Conservation (phyloP, 257 asterid species). For the Nicotiana obtusifolia region DNA sequence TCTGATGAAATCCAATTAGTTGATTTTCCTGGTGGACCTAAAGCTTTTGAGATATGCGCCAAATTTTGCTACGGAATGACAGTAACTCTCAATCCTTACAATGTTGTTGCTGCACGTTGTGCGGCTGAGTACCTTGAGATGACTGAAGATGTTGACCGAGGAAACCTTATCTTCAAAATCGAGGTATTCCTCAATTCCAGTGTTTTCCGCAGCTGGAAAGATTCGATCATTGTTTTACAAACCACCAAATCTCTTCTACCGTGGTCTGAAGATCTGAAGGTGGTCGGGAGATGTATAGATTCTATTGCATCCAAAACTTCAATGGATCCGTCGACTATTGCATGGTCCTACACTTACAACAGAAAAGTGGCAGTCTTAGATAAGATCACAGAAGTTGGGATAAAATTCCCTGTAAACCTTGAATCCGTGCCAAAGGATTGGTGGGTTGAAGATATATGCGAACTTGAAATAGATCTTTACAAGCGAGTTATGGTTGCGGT, state of each 20-base stretch:
- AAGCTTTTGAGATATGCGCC: constrained; percentile 83
- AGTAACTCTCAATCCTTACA: constrained; percentile 79
- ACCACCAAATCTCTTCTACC: constrained; percentile 68
- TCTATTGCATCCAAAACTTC: constrained; percentile 85
- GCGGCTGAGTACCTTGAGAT: constrained; percentile 91
- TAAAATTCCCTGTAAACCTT: constrained; percentile 33
- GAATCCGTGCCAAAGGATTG: constrained; percentile 73
- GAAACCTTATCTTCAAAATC: constrained; percentile 70
- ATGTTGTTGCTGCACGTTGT: constrained; percentile 80
- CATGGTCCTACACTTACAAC: constrained; percentile 86
- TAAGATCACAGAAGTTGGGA: constrained; percentile 34
- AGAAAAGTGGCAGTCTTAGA: constrained; percentile 45
- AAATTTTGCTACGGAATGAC: constrained; percentile 88
- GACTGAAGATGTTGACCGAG: constrained; percentile 74
- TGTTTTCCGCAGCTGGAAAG: constrained; percentile 80
- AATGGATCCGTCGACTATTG: constrained; percentile 62
- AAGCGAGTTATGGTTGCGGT: constrained; percentile 73
- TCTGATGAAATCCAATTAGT: constrained; percentile 44
- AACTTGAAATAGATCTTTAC: constrained; percentile 68
- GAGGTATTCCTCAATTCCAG: constrained; percentile 87
- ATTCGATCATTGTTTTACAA: constrained; percentile 80
- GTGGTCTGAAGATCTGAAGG: constrained; percentile 73
- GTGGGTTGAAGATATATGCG: constrained; percentile 94
- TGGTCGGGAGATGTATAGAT: constrained; percentile 72
- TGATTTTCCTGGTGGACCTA: constrained; percentile 90